A percentile compares a stretch with the other conserved stretches of the same genome.
Evolutionary conservation across 2,329 filamentous ascomycete genomes (phyloP).

Genomic region (Aspergillus thermomutatus): DNA sequence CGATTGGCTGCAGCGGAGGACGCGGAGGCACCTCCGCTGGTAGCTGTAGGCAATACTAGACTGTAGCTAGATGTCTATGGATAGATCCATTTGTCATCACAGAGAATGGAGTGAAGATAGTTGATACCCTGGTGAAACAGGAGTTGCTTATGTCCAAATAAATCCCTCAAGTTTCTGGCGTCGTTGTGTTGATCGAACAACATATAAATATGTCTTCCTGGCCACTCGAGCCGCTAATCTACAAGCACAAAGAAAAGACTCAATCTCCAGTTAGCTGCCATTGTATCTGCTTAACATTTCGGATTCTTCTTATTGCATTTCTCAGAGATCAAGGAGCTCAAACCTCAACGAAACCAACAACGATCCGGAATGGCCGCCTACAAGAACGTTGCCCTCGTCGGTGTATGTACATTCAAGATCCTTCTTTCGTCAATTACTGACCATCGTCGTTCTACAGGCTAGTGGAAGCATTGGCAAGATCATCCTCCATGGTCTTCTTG

Average conservation of each 20-base stretch:
- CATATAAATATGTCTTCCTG: neutral
- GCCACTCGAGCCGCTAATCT: too few species aligned
- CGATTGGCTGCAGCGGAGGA: slow-evolving; percentile 11
- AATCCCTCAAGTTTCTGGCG: too few species aligned
- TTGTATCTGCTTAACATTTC: too few species aligned
- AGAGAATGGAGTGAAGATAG: too few species aligned
- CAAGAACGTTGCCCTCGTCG: slow-evolving; percentile 15
- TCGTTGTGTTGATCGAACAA: too few species aligned
- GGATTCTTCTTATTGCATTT: too few species aligned
- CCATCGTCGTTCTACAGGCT: slow-evolving; percentile 13
- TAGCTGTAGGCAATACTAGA: too few species aligned
- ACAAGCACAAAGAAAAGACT: neutral
- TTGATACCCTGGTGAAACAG: too few species aligned
- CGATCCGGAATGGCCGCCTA: slow-evolving; percentile 5
- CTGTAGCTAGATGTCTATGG: too few species aligned
- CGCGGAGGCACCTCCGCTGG: slow-evolving; percentile 7
- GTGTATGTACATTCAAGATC: slow-evolving; percentile 9
- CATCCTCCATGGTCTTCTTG: slow-evolving; percentile 17
- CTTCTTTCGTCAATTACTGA: neutral
- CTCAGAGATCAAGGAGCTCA: neutral
- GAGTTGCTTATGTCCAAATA: too few species aligned
- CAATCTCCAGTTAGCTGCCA: neutral
- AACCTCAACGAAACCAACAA: neutral
- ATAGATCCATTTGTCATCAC: neutral
- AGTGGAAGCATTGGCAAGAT: slow-evolving; percentile 21